Evolutionary conservation across 1,284 basidiomycete genomes (phyloP), one percentile per base, ranked within the genome.

Genomic region (Ganoderma meredithae): DNA sequence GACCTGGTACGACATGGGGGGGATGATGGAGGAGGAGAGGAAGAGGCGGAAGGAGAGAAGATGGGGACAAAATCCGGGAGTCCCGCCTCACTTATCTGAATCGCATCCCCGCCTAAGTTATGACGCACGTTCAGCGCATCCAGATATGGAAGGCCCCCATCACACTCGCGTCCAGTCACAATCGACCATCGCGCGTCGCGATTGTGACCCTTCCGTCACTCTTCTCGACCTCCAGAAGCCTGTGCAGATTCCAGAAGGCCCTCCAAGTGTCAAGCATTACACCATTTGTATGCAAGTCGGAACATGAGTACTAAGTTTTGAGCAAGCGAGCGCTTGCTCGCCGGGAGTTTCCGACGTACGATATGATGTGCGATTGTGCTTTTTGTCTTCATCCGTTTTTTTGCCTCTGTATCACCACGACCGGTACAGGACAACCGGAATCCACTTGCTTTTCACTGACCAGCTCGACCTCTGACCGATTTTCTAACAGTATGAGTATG

Each of bases 1-100:
- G 75, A 89, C 79, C 76, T 80, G 79, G 72, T 76, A 75, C 22
- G 82, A 78, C 86, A 87, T 87, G 91, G 71, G 87, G 86, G 3
- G 86, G 88, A 81, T 19, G 41, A 3, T 5, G 41, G 47, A 41
- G 52, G 49, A 59, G 60, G 60, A 60, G 53, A 22, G 53, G 44
- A 13, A 52, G 53, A 62, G 22, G 60, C 25, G 19, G 60, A 2
- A 41, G 19, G 63, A 43, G 22, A 63, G 58, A 33, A 61, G 47
- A 63, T 49, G 62, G 65, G 49, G 63, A 65, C 67, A 69, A 67
- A 69, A 72, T 70, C 68, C 19, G 8, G 22, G 22, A 22, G 25
- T 22, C 9, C 5, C 10, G 47, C 1, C 25, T 25, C 22, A n/a
- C 43, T 27, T n/a, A 49, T 47, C 41, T 25, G 47, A 12, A 19